Evolutionary conservation across 2,329 filamentous ascomycete species (phyloP), one percentile per base, ranked within the genome.

Genomic region (Xylaria sp.): DNA sequence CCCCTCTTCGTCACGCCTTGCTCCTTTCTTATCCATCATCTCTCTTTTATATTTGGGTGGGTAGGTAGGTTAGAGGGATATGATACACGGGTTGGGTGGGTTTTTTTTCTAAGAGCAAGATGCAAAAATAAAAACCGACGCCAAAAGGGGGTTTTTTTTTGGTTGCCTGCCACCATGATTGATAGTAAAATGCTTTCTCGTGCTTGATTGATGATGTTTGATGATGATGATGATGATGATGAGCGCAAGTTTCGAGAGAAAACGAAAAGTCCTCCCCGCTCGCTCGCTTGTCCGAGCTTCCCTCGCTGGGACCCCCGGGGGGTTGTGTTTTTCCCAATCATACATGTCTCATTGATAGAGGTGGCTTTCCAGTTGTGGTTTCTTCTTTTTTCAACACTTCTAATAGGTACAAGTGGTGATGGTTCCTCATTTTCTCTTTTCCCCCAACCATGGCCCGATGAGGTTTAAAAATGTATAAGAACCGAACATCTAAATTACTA

Each of bases 401-500:
- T 64, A 55, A 37, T 37, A 60, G 11, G 11, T 5, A 16, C 53
- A 50, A 55, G 52, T 56, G 57, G 23, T 23, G 23, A 23, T 23
- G 23, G 23, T 23, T n/a, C 51, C 37, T 52, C 3, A 50, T 34
- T 54, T 39, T 57, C 42, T n/a, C 39, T 51, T 39, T 55, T 44
- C 13, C 8, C 10, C 53, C 35, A n/a, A 30, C n/a, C 16, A 34
- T 49, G 11, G n/a, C n/a, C 44, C 16, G 35, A 37, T 11, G 18
- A 34, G 3, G 23, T 23, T 23, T 4, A 23, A 23, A 23, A 4
- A 23, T 23, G 5, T 23, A 5, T 1, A 19, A 48, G 8, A 30
- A 10, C 7, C 13, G 13, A 18, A 10, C 7, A 16, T 51, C 47
- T 68, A 68, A 68, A 74, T 80, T 73, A 90, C 79, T 66, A 91